phyloP scores from a whole-genome alignment of 2,329 filamentous ascomycete species.

The Knufia fluminis region DNA sequence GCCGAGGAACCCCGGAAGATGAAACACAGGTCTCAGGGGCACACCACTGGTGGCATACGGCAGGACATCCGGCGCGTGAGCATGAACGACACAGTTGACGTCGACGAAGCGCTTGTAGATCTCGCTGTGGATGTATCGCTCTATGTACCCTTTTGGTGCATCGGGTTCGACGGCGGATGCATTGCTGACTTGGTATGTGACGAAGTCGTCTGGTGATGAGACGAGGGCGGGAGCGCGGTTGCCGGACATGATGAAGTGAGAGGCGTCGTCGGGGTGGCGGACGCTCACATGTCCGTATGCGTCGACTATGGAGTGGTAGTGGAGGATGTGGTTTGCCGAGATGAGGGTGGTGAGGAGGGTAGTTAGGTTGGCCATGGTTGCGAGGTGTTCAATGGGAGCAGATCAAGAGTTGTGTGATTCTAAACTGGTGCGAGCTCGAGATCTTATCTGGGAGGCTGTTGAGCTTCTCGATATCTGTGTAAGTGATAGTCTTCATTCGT shows the following conservation, averaged over 20 bases:
- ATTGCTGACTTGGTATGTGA: constrained; percentile 38
- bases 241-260: constrained; percentile 42
- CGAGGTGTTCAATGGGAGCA: no score
- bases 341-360: constrained; percentile 28
- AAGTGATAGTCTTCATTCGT: no score
- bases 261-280: constrained; percentile 38
- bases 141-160: constrained; percentile 33
- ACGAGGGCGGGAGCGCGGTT: constrained; percentile 42
- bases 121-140: constrained; percentile 42
- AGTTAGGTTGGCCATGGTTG: constrained; percentile 1
- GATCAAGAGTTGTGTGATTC: no score
- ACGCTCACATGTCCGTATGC: constrained; percentile 49
- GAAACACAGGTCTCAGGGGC: constrained; percentile 33
- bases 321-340: constrained; percentile 43
- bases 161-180: constrained; percentile 33
- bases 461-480: no score
- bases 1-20: constrained; percentile 39
- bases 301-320: constrained; percentile 38
- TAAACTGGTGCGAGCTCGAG: no score
- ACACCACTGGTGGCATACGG: constrained; percentile 35
- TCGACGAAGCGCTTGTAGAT: constrained; percentile 35
- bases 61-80: constrained; percentile 36
- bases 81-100: constrained; percentile 37
- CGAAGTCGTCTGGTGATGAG: constrained; percentile 35
- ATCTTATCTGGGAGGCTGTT: no score